A percentile compares a stretch with the other conserved stretches of the same genome.
These are phyloP conservation scores for Citeromyces hawaiiensis DNA, from an alignment of 1,139 yeast genomes.

Conservation along the genomic window DNA sequence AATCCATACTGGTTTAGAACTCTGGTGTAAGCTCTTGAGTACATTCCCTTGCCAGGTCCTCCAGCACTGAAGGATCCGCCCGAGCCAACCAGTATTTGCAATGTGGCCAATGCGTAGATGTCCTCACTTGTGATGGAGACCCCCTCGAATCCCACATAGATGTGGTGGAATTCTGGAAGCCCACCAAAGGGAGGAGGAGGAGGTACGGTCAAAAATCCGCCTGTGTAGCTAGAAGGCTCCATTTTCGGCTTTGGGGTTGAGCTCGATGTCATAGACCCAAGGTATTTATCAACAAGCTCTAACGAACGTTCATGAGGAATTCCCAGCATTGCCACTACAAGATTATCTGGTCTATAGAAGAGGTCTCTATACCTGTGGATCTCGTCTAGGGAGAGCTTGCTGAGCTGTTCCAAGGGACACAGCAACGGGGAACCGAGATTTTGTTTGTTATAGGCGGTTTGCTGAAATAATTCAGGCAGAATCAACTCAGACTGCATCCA, in stretches of 20 bases:
- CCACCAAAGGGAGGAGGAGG: conserved; percentile 58
- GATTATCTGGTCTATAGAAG: conserved; percentile 69
- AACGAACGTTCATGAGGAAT: conserved; percentile 62
- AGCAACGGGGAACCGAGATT: conserved; percentile 81
- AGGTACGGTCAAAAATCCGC: conserved; percentile 67
- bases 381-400: conserved; percentile 35
- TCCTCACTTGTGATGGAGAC: conserved; percentile 76
- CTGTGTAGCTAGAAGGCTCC: conserved; percentile 52
- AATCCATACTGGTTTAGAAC: conserved; percentile 87
- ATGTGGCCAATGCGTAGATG: conserved; percentile 78
- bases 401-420: conserved; percentile 63
- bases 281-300: conserved; percentile 43
- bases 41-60: conserved; percentile 99
- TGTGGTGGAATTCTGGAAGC: conserved; percentile 72
- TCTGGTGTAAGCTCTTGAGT: conserved; percentile 81
- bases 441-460: conserved; percentile 58
- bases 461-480: conserved; percentile 79
- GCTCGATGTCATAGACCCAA: conserved; percentile 44
- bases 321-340: conserved; percentile 85
- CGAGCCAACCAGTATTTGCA: conserved; percentile 91
- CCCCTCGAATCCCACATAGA: conserved; percentile 85
- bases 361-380: conserved; percentile 49
- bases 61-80: conserved; percentile 98
- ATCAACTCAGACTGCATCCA: conserved; percentile 77
- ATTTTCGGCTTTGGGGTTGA: conserved; percentile 20